Evolutionary conservation across 1,284 basidiomycete species (phyloP).

Genomic region (Phellinidium pouzarii): DNA sequence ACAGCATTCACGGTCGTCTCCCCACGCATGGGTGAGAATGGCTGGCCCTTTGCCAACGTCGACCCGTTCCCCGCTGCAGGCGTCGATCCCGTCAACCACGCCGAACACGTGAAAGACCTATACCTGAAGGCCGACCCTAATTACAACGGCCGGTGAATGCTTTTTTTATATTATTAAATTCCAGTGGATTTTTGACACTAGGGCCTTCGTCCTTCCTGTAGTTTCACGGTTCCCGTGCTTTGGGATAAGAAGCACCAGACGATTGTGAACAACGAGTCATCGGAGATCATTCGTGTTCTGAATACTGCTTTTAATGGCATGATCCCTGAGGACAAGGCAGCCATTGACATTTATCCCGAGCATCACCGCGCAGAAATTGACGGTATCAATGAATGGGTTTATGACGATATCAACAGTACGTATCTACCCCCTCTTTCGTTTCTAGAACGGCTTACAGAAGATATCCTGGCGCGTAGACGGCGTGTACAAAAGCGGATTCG

Average conservation of each 20-base stretch:
- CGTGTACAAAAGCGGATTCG: constrained; percentile 55
- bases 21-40: constrained; percentile 75
- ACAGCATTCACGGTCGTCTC: constrained; percentile 79
- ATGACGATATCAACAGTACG: constrained; percentile 37
- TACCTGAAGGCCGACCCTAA: constrained; percentile 74
- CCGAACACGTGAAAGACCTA: constrained; percentile 76
- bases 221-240: constrained; percentile 87
- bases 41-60: constrained; percentile 81
- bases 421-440: not conserved
- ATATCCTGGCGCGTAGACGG: constrained; percentile 22
- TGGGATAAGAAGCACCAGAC: constrained; percentile 91
- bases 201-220: constrained; percentile 22
- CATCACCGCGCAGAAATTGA: constrained; percentile 75
- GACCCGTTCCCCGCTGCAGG: constrained; percentile 71
- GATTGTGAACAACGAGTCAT: constrained; percentile 94
- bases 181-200: not conserved
- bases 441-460: not conserved
- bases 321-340: constrained; percentile 57
- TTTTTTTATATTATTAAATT: not conserved
- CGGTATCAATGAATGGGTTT: constrained; percentile 56
- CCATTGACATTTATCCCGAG: constrained; percentile 75
- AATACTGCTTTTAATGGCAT: constrained; percentile 79
- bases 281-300: constrained; percentile 90
- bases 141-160: constrained; percentile 56
- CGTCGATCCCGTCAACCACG: constrained; percentile 62